Percentiles rank a stretch among this genome's conserved stretches.
Conservation (phyloP, 768 basidiomycete species). For the Leucosporidium yakuticum region DNA sequence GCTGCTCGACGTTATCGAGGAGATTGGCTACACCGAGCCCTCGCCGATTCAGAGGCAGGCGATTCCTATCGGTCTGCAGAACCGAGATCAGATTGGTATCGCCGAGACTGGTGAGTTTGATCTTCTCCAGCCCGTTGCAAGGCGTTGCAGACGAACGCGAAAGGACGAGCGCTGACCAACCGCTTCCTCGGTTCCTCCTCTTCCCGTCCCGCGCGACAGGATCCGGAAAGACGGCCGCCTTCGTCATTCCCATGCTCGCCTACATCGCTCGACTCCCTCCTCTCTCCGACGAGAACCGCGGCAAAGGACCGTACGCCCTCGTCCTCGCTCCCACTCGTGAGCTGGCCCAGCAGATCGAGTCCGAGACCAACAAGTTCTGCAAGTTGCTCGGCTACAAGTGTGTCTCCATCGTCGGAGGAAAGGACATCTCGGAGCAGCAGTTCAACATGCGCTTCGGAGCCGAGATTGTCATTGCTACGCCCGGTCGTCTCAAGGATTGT, state of each 20-base stretch:
- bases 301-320: conserved; percentile 86
- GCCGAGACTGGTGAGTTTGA: conserved; percentile 76
- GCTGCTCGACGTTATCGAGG: conserved; percentile 76
- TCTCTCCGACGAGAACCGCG: conserved; percentile 85
- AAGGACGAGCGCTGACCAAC: conserved; percentile 1
- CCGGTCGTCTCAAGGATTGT: conserved; percentile 95
- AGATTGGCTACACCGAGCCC: conserved; percentile 94
- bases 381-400: conserved; percentile 81
- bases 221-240: conserved; percentile 97
- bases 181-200: too few relatives aligned
- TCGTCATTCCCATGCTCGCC: conserved; percentile 94
- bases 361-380: conserved; percentile 87
- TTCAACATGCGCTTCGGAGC: conserved; percentile 97
- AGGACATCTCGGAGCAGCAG: conserved; percentile 94
- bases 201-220: conserved; percentile 49
- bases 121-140: conserved; percentile 4
- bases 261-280: conserved; percentile 83
- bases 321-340: conserved; percentile 97
- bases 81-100: conserved; percentile 94
- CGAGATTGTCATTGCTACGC: conserved; percentile 97
- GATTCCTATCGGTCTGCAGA: conserved; percentile 96
- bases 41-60: conserved; percentile 96
- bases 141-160: neutral
- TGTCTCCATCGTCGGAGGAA: conserved; percentile 98
- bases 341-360: conserved; percentile 93